Evolutionary conservation across 208 protist species (phyloP).

Genomic region (Crithidia acanthocephali): DNA sequence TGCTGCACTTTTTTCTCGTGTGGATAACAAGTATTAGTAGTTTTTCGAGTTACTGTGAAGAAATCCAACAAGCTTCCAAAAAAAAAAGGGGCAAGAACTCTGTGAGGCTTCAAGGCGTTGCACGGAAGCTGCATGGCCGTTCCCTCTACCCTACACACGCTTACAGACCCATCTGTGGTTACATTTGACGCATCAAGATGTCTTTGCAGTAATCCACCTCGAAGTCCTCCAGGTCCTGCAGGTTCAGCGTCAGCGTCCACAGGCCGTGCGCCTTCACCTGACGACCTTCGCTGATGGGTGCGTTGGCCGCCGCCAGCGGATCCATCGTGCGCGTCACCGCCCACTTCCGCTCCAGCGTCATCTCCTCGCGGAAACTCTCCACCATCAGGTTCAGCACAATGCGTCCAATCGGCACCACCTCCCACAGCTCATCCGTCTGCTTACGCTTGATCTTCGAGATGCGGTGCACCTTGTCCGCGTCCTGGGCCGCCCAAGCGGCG

Average conservation of each 20-base stretch:
- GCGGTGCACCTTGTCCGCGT: constrained; percentile 76
- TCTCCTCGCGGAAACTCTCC: constrained; percentile 74
- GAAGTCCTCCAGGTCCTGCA: constrained; percentile 92
- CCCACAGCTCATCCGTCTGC: constrained; percentile 85
- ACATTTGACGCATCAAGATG: constrained; percentile 76
- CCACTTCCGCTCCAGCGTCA: constrained; percentile 91
- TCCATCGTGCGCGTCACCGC: constrained; percentile 86
- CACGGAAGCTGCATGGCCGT: too few relatives aligned
- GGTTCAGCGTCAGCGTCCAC: constrained; percentile 90
- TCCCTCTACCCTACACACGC: neutral
- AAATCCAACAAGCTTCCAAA: neutral
- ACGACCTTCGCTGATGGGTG: constrained; percentile 86
- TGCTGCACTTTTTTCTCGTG: too few relatives aligned
- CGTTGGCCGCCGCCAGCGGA: constrained; percentile 73
- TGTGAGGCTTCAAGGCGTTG: too few relatives aligned
- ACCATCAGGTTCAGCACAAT: constrained; percentile 91
- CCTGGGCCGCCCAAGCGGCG: constrained; percentile 88
- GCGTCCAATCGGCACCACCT: constrained; percentile 86
- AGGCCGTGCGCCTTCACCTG: constrained; percentile 80
- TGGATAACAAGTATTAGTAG: too few relatives aligned
- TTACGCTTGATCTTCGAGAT: constrained; percentile 78
- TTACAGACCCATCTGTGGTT: neutral
- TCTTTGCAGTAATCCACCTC: constrained; percentile 94
- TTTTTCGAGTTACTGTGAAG: too few relatives aligned
- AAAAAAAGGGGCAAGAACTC: too few relatives aligned